phyloP scores from a whole-genome alignment of 1,139 yeast species.

The Geotrichum phurueaensis region DNA sequence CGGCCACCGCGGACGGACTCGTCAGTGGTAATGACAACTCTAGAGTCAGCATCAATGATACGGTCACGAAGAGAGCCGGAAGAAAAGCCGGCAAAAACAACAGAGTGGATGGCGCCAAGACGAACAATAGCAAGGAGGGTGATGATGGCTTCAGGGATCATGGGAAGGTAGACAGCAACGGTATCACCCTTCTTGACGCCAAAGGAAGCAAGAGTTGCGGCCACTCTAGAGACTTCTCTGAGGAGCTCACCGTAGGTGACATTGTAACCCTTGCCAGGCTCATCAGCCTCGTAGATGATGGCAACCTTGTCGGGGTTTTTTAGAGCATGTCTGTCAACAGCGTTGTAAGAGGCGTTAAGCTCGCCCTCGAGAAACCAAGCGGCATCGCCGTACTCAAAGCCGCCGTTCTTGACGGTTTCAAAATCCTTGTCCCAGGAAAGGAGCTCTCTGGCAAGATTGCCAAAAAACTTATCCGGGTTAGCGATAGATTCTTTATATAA shows the following conservation, averaged over 20 bases:
- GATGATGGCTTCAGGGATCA: conserved; percentile 77
- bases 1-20: conserved; percentile 81
- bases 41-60: conserved; percentile 69
- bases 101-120: conserved; percentile 79
- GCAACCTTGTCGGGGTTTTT: conserved; percentile 67
- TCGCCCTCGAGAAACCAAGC: conserved; percentile 78
- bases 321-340: conserved; percentile 76
- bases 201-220: conserved; percentile 36
- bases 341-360: conserved; percentile 69
- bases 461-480: conserved; percentile 60
- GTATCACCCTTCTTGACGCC: conserved; percentile 80
- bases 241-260: conserved; percentile 68
- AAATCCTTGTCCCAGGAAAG: conserved; percentile 63
- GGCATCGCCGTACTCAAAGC: conserved; percentile 59
- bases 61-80: conserved; percentile 72
- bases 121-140: conserved; percentile 69
- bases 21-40: conserved; percentile 70
- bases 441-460: conserved; percentile 50
- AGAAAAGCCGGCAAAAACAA: conserved; percentile 78
- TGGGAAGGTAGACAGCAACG: conserved; percentile 79
- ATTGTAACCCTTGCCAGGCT: conserved; percentile 55
- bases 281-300: conserved; percentile 77
- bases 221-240: conserved; percentile 61
- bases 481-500: conserved; percentile 64
- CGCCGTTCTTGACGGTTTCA: conserved; percentile 49